phyloP scores from a whole-genome alignment of 495 filamentous ascomycete species.

The Oleoguttula mirabilis region DNA sequence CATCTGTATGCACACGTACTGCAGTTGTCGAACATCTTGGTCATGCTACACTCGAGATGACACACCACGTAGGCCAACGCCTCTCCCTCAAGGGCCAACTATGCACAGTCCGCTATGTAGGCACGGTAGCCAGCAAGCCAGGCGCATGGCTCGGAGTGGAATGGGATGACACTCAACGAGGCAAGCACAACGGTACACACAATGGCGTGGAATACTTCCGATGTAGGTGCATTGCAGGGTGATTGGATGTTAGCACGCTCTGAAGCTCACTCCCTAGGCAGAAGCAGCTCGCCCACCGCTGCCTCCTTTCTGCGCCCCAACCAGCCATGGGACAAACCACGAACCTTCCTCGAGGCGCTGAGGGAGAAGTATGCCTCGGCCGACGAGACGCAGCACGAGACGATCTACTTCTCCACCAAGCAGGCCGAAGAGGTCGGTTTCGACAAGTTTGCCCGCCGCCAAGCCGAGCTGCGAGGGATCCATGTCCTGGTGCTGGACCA shows the following conservation, averaged over 20 bases:
- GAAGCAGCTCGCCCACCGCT: slow-evolving; percentile 51
- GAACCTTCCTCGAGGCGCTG: slow-evolving; percentile 68
- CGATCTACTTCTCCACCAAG: slow-evolving; percentile 69
- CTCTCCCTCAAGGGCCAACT: slow-evolving; percentile 59
- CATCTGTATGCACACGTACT: too few relatives aligned
- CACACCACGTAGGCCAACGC: slow-evolving; percentile 53
- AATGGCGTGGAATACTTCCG: slow-evolving; percentile 69
- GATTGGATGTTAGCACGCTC: slow-evolving; percentile 4
- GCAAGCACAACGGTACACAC: slow-evolving; percentile 82
- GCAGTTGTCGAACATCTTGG: too few relatives aligned
- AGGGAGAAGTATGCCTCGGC: slow-evolving; percentile 62
- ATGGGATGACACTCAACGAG: slow-evolving; percentile 78
- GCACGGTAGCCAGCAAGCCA: slow-evolving; percentile 58
- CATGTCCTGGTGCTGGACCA: slow-evolving; percentile 73
- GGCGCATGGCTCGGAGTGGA: slow-evolving; percentile 90
- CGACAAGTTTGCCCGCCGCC: slow-evolving; percentile 74
- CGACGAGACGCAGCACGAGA: slow-evolving; percentile 22
- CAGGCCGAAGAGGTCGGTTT: slow-evolving; percentile 92
- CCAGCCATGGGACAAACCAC: slow-evolving; percentile 51
- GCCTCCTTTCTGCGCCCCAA: slow-evolving; percentile 80
- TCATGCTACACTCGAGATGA: too few relatives aligned
- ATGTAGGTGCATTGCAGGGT: too few relatives aligned
- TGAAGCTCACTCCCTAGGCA: slow-evolving; percentile 36
- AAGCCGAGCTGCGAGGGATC: slow-evolving; percentile 64
- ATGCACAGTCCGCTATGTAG: slow-evolving; percentile 79